These are phyloP conservation scores for Testicularia cyperi DNA, from an alignment of 1,284 basidiomycete species.

Conservation along the genomic window DNA sequence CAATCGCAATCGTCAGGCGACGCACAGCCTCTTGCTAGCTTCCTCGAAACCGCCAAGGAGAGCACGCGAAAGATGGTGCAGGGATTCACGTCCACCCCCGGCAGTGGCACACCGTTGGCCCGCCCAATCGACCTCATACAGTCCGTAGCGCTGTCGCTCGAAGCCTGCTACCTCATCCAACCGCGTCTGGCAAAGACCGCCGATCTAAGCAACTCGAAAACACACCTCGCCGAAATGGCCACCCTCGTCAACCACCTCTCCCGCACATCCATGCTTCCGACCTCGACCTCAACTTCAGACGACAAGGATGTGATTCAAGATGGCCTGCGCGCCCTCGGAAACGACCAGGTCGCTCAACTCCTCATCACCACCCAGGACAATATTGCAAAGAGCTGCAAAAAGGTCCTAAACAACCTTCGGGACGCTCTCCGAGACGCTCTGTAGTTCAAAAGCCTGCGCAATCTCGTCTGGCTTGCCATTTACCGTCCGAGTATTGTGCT, in stretches of 20 bases:
- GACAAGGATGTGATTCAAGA: conserved; percentile 6
- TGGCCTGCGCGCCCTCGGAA: conserved; percentile 9
- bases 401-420: conserved; percentile 14
- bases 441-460: not conserved
- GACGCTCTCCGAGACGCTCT: conserved; percentile 27
- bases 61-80: conserved; percentile 4
- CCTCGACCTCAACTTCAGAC: no score
- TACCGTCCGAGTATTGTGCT: no score
- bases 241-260: conserved; percentile 22
- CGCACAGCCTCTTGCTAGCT: not conserved
- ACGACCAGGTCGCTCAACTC: conserved; percentile 13
- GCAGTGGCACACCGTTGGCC: not conserved
- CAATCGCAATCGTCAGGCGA: no score
- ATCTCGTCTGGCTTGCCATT: no score
- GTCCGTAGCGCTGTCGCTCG: conserved; percentile 3
- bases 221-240: conserved; percentile 27
- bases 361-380: conserved; percentile 6
- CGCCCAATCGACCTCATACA: conserved; percentile 25
- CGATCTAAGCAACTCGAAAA: no score
- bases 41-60: conserved; percentile 13
- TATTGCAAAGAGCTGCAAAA: conserved; percentile 8
- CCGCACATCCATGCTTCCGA: not conserved
- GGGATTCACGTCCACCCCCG: not conserved
- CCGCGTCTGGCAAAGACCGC: conserved; percentile 2
- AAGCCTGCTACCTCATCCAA: conserved; percentile 9